phyloP scores from a whole-genome alignment of 2,329 filamentous ascomycete genomes.

The Dactylellina cionopaga region DNA sequence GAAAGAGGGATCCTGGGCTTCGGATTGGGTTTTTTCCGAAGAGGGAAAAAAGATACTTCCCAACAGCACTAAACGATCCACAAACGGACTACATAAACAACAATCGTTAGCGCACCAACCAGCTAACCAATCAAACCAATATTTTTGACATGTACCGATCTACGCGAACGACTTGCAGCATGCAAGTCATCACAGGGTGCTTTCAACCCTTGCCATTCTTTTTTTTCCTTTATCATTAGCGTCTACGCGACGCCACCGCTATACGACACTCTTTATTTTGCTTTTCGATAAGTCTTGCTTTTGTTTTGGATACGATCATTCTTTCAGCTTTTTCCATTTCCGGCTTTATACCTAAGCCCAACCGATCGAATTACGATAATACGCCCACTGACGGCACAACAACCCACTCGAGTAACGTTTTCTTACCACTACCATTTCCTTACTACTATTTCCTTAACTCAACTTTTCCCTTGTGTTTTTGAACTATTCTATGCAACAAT shows the following conservation, averaged over 20 bases:
- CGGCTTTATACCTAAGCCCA: conserved; percentile 21
- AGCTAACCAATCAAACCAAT: conserved; percentile 36
- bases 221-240: conserved; percentile 29
- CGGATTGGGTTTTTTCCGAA: conserved; percentile 49
- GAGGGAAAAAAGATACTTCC: conserved; percentile 50
- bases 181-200: conserved; percentile 25
- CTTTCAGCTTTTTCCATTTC: conserved; percentile 36
- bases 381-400: conserved; percentile 40
- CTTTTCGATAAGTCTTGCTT: conserved; percentile 11
- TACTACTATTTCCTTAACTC: neutral
- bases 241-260: conserved; percentile 20
- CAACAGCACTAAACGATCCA: conserved; percentile 40
- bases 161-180: conserved; percentile 31
- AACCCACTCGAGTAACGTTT: conserved; percentile 25
- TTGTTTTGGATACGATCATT: conserved; percentile 39
- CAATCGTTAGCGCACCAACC: conserved; percentile 33
- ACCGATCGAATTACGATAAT: conserved; percentile 38
- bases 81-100: conserved; percentile 6
- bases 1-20: conserved; percentile 51
- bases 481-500: conserved; percentile 9
- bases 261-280: conserved; percentile 39
- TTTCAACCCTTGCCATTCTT: conserved; percentile 49
- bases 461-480: conserved; percentile 17
- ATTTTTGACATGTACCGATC: conserved; percentile 38
- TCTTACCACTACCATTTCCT: conserved; percentile 18